A percentile compares a stretch with the other conserved stretches of the same genome.
These are phyloP conservation scores for Penicillium sp. DNA, from an alignment of 2,329 filamentous ascomycete genomes.

Conservation along the genomic window DNA sequence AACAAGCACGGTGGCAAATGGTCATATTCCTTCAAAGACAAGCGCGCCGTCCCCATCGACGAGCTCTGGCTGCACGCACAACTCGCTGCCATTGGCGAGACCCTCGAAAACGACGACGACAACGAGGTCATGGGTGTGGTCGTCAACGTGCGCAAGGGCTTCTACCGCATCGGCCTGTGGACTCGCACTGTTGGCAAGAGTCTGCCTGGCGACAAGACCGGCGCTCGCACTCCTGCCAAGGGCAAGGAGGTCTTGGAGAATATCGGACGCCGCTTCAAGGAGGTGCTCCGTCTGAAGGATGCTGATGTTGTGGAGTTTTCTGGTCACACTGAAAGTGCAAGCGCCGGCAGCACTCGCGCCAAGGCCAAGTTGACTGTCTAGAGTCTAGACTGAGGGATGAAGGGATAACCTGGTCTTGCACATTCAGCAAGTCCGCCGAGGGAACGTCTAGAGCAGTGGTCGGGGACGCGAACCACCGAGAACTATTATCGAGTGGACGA, in stretches of 20 bases:
- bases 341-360: slow-evolving; percentile 87
- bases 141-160: slow-evolving; percentile 96
- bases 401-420: neutral
- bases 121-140: slow-evolving; percentile 99
- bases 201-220: slow-evolving; percentile 69
- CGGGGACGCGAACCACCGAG: neutral
- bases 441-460: neutral
- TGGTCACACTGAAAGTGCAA: slow-evolving; percentile 90
- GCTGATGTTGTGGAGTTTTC: slow-evolving; percentile 87
- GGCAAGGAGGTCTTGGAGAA: slow-evolving; percentile 77
- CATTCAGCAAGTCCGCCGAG: neutral
- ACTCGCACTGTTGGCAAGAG: slow-evolving; percentile 88
- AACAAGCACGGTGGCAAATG: slow-evolving; percentile 99
- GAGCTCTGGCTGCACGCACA: slow-evolving; percentile 96
- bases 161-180: slow-evolving; percentile 97
- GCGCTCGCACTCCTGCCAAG: slow-evolving; percentile 75
- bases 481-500: neutral
- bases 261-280: slow-evolving; percentile 91
- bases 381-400: slow-evolving; percentile 24
- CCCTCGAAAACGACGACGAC: slow-evolving; percentile 85
- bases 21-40: slow-evolving; percentile 98
- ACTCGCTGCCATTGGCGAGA: slow-evolving; percentile 95
- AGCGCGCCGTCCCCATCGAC: slow-evolving; percentile 86
- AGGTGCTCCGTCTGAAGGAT: slow-evolving; percentile 73
- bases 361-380: slow-evolving; percentile 92